A percentile compares a stretch with the other conserved stretches of the same genome.
phyloP scores from a whole-genome alignment of 2,329 filamentous ascomycete species.

The Colletotrichum musae region DNA sequence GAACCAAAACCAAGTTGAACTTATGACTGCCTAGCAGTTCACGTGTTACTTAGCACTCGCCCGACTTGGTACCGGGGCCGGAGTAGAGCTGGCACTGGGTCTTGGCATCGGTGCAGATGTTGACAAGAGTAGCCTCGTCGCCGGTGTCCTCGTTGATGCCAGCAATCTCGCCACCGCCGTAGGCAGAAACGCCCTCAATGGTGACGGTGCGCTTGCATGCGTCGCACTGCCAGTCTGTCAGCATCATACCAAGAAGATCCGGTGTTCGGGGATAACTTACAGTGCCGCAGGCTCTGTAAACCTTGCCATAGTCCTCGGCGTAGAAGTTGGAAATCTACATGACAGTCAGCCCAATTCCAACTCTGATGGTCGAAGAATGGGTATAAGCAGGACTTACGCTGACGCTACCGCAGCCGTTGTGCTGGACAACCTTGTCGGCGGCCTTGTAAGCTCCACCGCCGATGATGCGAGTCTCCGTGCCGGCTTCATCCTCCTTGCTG shows the following conservation, averaged over 20 bases:
- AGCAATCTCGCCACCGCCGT: slow-evolving; percentile 55
- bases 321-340: slow-evolving; percentile 56
- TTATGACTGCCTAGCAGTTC: no score
- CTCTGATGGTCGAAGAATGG: no score
- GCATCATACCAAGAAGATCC: not conserved
- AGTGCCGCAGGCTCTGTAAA: slow-evolving; percentile 47
- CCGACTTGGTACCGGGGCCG: slow-evolving; percentile 49
- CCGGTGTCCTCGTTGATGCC: slow-evolving; percentile 60
- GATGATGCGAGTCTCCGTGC: slow-evolving; percentile 46
- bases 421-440: slow-evolving; percentile 62
- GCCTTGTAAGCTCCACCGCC: slow-evolving; percentile 60
- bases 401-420: slow-evolving; percentile 63
- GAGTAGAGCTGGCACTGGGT: slow-evolving; percentile 45
- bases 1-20: not conserved
- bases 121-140: slow-evolving; percentile 48
- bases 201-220: slow-evolving; percentile 60
- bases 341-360: not conserved
- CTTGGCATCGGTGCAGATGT: slow-evolving; percentile 47
- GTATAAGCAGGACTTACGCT: slow-evolving; percentile 42
- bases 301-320: slow-evolving; percentile 63
- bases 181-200: slow-evolving; percentile 56
- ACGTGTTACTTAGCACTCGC: slow-evolving; percentile 28
- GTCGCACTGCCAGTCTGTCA: slow-evolving; percentile 22
- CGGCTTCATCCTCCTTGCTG: slow-evolving; percentile 40
- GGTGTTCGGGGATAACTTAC: slow-evolving; percentile 40